Base-by-base conservation (phyloP, 345 rosid species). In the Litchi chinensis region DNA sequence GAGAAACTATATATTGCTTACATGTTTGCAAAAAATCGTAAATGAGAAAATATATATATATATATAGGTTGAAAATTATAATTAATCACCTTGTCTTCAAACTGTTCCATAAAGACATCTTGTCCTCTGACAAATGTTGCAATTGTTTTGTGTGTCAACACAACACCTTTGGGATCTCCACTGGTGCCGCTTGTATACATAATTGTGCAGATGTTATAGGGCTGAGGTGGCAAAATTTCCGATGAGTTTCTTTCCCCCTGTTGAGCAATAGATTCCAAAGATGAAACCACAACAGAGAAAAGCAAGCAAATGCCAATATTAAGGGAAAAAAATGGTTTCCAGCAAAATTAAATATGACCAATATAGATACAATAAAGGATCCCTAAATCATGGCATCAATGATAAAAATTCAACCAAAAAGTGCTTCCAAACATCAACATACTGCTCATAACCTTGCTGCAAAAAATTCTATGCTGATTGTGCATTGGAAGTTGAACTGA, bases 151-250 rank as follows among this genome's bases (percentile, higher is more conserved):
- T 96, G 99, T 62, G 91, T 90, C 68, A 96, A 79, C 75, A 93
- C 93, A 65, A 96, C 99, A 5, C 99, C 98, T 85, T 96, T 96
- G 22, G 99, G 99, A 65, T 91, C 92, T 77, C 99, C 99, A 77
- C 97, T 96, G 79, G 99, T 93, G 63, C 99, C 99, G 19, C 99
- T 96, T 24, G 99, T 96, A 72, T 96, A 94, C 97, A 96, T 96
- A 75, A 96, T 92, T 68, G 99, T 91, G 93, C 97, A 93, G 74
- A 89, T 83, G 87, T 81, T 82, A 72, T 76, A 79, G 69, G 95
- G 89, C 82, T 84, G 90, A 59, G 99, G 99, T 3, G 90, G 91
- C 5, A 64, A 67, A 72, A 84, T 77, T 43, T 88, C 97, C 4
- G 83, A 80, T 0, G 91, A 87, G 67, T 90, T 84, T 77, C 89